These are phyloP conservation scores for Panaeolus papilionaceus DNA, from an alignment of 768 basidiomycete species.

Conservation along the genomic window DNA sequence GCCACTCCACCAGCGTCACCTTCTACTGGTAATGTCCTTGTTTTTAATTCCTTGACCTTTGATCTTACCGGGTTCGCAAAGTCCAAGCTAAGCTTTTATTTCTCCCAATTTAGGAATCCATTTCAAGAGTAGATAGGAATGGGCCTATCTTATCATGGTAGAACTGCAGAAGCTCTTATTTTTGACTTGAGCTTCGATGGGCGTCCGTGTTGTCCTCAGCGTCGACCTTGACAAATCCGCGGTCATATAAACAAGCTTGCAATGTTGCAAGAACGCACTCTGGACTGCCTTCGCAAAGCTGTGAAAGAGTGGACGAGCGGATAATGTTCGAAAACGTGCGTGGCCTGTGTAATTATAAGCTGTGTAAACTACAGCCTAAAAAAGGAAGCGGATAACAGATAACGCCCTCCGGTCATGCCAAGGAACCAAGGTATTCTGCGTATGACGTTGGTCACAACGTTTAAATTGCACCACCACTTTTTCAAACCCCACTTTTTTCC, in stretches of 20 bases:
- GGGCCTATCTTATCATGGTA: too few relatives aligned
- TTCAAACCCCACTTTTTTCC: slow-evolving; percentile 4
- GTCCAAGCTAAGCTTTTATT: too few relatives aligned
- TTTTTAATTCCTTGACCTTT: too few relatives aligned
- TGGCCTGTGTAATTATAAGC: not conserved
- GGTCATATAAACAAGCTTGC: not conserved
- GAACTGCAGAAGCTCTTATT: not conserved
- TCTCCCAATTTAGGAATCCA: too few relatives aligned
- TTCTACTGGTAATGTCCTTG: too few relatives aligned
- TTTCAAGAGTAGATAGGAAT: too few relatives aligned
- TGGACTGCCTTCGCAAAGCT: slow-evolving; percentile 5
- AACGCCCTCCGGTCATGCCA: slow-evolving; percentile 5
- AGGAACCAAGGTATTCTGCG: not conserved
- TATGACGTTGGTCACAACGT: slow-evolving; percentile 9
- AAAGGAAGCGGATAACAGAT: slow-evolving; percentile 13
- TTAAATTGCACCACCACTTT: slow-evolving; percentile 13
- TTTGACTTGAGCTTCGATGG: too few relatives aligned
- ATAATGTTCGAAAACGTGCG: slow-evolving; percentile 6
- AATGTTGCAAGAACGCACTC: not conserved
- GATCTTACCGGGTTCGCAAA: too few relatives aligned
- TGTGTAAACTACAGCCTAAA: not conserved
- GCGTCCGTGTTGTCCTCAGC: not conserved
- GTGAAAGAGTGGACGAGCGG: not conserved
- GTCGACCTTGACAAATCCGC: not conserved
- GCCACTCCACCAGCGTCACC: too few relatives aligned